Conservation (phyloP, 2,329 filamentous ascomycete species). For the Cucurbitaria berberidis region DNA sequence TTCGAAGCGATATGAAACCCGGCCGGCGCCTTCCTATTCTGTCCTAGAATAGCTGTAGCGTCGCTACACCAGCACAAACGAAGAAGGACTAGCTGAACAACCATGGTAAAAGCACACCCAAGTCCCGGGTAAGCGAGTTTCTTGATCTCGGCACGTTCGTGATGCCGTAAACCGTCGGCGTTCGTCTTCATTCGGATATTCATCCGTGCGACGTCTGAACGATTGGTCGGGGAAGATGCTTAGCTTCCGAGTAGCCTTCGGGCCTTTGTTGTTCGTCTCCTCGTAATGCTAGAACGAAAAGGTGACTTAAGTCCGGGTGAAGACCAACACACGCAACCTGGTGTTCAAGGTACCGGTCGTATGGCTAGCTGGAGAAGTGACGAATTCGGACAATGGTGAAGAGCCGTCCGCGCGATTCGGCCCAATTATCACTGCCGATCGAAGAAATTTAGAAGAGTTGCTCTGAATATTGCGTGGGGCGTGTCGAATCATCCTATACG, state of each 20-base stretch:
- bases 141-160: conserved; percentile 1
- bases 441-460: neutral
- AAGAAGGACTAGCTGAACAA: neutral
- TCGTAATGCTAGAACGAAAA: neutral
- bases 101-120: neutral
- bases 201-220: neutral
- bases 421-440: neutral
- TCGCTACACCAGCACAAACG: neutral
- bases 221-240: conserved; percentile 1
- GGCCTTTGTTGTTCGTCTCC: neutral
- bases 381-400: neutral
- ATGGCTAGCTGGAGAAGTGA: neutral
- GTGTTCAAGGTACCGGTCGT: neutral
- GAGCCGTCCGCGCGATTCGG: neutral
- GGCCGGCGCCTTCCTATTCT: neutral
- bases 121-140: neutral
- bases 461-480: neutral
- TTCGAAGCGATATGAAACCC: neutral
- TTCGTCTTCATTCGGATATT: neutral
- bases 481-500: neutral
- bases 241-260: neutral
- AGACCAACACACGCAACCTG: neutral
- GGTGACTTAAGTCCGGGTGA: neutral
- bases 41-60: neutral
- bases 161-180: neutral